Conservation (phyloP, 768 basidiomycete species). For the Trametes coccinea region DNA sequence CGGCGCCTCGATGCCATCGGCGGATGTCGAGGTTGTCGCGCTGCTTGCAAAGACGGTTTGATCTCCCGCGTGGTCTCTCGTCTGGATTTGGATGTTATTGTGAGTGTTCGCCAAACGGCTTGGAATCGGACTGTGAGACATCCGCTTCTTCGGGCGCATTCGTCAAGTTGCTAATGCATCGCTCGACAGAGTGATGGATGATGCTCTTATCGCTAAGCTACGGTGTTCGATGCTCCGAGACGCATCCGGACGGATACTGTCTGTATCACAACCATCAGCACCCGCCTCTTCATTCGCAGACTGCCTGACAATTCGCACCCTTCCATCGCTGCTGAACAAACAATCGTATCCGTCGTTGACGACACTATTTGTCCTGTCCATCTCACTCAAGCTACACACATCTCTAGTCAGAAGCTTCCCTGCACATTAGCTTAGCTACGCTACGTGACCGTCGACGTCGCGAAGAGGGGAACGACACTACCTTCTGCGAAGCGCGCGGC, state of each 20-base stretch:
- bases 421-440: no score
- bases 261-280: no score
- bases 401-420: background rate
- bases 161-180: no score
- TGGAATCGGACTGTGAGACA: background rate
- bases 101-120: background rate
- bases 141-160: background rate
- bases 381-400: background rate
- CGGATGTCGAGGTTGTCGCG: background rate
- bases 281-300: no score
- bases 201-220: no score
- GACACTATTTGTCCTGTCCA: background rate
- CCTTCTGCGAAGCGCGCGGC: background rate
- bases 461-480: no score
- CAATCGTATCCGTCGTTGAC: background rate
- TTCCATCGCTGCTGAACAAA: background rate
- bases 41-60: conserved; percentile 2
- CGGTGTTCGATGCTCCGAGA: no score
- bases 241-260: no score
- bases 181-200: no score
- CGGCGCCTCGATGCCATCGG: background rate
- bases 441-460: no score
- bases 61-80: conserved; percentile 2
- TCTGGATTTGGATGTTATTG: conserved; percentile 10
- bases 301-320: background rate